Evolutionary conservation across 331 rosid species (phyloP).

Genomic region (Quercus phellos): DNA sequence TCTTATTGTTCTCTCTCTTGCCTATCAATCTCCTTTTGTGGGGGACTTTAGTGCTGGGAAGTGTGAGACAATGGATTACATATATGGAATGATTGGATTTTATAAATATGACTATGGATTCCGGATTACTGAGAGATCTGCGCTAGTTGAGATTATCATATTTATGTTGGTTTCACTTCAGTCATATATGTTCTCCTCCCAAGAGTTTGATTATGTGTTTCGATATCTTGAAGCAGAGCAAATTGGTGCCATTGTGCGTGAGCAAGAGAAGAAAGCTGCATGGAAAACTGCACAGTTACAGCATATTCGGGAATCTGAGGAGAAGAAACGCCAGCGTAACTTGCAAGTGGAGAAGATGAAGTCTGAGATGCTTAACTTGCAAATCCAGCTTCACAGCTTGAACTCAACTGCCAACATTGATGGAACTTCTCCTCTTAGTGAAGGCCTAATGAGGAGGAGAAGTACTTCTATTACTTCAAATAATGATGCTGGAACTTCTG

Average conservation of each 20-base stretch:
- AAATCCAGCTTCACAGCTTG: slow-evolving; percentile 69
- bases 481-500: slow-evolving; percentile 42
- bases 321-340: slow-evolving; percentile 71
- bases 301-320: slow-evolving; percentile 80
- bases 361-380: slow-evolving; percentile 94
- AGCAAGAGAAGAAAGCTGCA: slow-evolving; percentile 96
- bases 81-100: slow-evolving; percentile 83
- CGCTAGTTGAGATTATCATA: slow-evolving; percentile 88
- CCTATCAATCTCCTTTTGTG: slow-evolving; percentile 90
- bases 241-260: slow-evolving; percentile 91
- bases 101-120: slow-evolving; percentile 91
- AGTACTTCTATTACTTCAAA: slow-evolving; percentile 47
- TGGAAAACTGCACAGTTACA: slow-evolving; percentile 93
- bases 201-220: slow-evolving; percentile 80
- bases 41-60: slow-evolving; percentile 73
- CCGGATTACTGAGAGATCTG: slow-evolving; percentile 98
- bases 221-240: slow-evolving; percentile 97
- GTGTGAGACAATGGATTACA: slow-evolving; percentile 57
- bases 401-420: slow-evolving; percentile 45
- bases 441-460: slow-evolving; percentile 71
- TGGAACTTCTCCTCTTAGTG: slow-evolving; percentile 54
- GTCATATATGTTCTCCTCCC: slow-evolving; percentile 88
- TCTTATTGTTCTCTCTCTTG: slow-evolving; percentile 81
- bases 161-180: slow-evolving; percentile 89
- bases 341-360: slow-evolving; percentile 99